These are phyloP conservation scores for Kalmanozyma brasiliensis DNA, from an alignment of 1,284 basidiomycete genomes.

Conservation along the genomic window DNA sequence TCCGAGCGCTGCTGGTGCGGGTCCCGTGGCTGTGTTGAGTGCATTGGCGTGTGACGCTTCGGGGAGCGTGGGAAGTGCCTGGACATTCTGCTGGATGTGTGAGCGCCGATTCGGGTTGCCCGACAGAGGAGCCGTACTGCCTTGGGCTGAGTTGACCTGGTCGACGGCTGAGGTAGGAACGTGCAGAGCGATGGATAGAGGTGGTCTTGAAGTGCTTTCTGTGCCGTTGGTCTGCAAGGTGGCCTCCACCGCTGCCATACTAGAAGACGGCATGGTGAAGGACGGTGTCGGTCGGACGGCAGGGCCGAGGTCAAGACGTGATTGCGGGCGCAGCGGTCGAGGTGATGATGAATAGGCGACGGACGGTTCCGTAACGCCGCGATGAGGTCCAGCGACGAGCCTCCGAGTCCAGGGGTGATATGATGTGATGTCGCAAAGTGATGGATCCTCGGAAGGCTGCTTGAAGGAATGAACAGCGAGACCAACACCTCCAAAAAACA, in stretches of 20 bases:
- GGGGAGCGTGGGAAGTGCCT: constrained; percentile 55
- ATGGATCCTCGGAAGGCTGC: too few relatives aligned
- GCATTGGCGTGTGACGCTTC: constrained; percentile 65
- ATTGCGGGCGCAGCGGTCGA: too few relatives aligned
- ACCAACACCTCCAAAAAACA: constrained; percentile 29
- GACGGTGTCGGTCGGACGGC: neutral
- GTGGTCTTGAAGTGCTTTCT: constrained; percentile 21
- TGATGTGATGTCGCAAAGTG: too few relatives aligned
- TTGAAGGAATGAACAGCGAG: constrained; percentile 1
- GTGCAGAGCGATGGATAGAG: constrained; percentile 37
- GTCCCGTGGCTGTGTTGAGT: constrained; percentile 54
- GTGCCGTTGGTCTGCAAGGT: constrained; percentile 28
- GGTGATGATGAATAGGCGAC: too few relatives aligned
- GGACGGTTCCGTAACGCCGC: too few relatives aligned
- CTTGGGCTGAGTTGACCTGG: constrained; percentile 25
- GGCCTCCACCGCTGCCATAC: constrained; percentile 47
- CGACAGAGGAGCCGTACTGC: constrained; percentile 12
- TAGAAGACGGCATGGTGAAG: constrained; percentile 44
- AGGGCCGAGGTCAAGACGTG: neutral
- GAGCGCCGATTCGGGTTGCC: constrained; percentile 48
- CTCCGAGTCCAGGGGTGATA: too few relatives aligned
- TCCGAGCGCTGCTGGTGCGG: constrained; percentile 51
- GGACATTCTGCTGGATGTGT: constrained; percentile 38
- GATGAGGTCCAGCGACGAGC: too few relatives aligned
- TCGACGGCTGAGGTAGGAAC: constrained; percentile 37